Evolutionary conservation across 208 protist species (phyloP).

Genomic region (Leishmania turanica): DNA sequence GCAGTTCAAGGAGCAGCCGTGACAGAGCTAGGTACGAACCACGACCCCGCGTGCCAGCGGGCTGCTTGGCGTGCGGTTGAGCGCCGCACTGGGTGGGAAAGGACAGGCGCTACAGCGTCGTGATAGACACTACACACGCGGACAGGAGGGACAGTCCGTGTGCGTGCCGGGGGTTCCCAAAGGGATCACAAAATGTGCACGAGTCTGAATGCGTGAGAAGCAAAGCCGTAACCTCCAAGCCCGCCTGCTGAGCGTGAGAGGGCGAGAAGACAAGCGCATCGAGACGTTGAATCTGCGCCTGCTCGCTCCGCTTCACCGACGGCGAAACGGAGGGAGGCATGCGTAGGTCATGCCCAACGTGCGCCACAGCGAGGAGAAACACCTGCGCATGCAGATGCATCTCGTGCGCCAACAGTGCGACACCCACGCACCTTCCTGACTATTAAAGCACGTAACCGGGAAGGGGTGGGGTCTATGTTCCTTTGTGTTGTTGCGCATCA

Average conservation of each 20-base stretch:
- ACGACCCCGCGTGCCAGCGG: not conserved
- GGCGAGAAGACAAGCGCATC: not conserved
- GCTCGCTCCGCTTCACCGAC: not conserved
- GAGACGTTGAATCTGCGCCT: not conserved
- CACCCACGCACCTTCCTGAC: not conserved
- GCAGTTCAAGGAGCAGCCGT: not conserved
- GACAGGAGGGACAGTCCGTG: too few relatives aligned
- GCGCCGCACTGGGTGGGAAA: not conserved
- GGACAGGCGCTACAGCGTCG: not conserved
- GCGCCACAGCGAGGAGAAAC: not conserved
- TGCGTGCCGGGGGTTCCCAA: too few relatives aligned
- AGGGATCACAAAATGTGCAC: not conserved
- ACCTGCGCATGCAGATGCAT: too few relatives aligned
- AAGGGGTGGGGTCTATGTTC: not conserved
- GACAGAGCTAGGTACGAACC: not conserved
- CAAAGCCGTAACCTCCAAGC: not conserved
- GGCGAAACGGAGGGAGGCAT: not conserved
- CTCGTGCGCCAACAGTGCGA: not conserved
- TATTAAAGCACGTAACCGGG: not conserved
- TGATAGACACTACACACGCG: not conserved
- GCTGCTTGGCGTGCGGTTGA: not conserved
- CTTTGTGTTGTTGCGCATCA: not conserved
- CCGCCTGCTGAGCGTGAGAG: not conserved
- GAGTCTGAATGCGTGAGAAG: not conserved
- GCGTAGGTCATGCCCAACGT: not conserved